Evolutionary conservation across 2,329 filamentous ascomycete genomes (phyloP), one percentile per base, ranked within the genome.

Genomic region (Xylaria sp.): DNA sequence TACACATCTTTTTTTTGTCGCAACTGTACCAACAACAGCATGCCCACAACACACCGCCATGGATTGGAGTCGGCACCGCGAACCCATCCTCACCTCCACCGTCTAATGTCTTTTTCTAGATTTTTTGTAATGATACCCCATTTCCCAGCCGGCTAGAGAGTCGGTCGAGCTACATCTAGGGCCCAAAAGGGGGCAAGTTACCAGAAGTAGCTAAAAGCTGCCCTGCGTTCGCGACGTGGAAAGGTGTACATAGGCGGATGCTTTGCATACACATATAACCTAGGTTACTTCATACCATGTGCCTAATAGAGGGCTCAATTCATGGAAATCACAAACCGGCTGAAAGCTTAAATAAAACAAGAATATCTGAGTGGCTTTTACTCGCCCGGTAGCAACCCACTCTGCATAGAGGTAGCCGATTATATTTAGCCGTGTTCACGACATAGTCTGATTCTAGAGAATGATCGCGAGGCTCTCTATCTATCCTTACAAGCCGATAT

Each of bases 171-270:
- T 57, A 57, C 36, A 61, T 65, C 12, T 63, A 53, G 42, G 24
- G 62, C 62, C 59, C 17, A 50, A 50, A 47, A 42, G 19, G 50
- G 54, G 54, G 48, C 42, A 59, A 60, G 50, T 34, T 55, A 45
- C 60, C n/a, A 62, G 24, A 60, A 64, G 54, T 5, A 42, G 21
- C 50, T 27, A 32, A 59, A 59, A 11, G n/a, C 42, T 17, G 32
- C 39, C 50, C 60, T 39, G 30, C 32, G 32, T 24, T 21, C 30
- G 63, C 53, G 47, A 27, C 36, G 24, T 53, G 61, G 54, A 57
- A 51, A 68, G 27, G 50, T 68, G 68, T 68, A 69, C 61, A 69
- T 69, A 69, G 63, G 50, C 50, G 48, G 55, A 65, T 62, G 62
- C 54, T 67, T 51, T 48, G 54, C 51, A 69, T 67, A 63, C 30